Evolutionary conservation across 805 yeast species (phyloP).

Genomic region (Maudiozyma barnettii): DNA sequence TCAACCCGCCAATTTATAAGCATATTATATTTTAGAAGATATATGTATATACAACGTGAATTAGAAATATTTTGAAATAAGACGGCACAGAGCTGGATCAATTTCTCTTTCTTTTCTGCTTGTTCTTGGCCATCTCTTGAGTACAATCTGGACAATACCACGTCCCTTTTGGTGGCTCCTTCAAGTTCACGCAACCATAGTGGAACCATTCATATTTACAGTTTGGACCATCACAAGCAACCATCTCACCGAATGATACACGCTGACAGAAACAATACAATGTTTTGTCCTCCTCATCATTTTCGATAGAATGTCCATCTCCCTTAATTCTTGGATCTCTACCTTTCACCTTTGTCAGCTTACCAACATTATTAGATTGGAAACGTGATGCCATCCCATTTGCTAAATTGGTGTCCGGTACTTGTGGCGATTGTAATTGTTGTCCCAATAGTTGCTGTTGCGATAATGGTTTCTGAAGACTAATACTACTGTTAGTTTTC

Average conservation of each 20-base stretch:
- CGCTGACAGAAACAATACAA: slow-evolving; percentile 88
- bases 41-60: no score
- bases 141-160: slow-evolving; percentile 92
- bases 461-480: background rate
- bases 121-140: slow-evolving; percentile 29
- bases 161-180: slow-evolving; percentile 79
- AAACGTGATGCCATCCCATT: background rate
- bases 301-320: slow-evolving; percentile 29
- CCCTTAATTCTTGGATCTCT: slow-evolving; percentile 4
- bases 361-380: background rate
- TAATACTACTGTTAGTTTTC: slow-evolving; percentile 6
- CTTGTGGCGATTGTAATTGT: no score
- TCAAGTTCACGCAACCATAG: slow-evolving; percentile 86
- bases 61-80: no score
- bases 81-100: no score
- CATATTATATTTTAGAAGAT: no score
- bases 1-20: no score
- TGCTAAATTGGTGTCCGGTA: no score
- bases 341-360: background rate
- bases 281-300: slow-evolving; percentile 53
- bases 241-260: slow-evolving; percentile 92
- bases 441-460: background rate
- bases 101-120: slow-evolving; percentile 17
- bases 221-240: slow-evolving; percentile 86
- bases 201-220: slow-evolving; percentile 95